A percentile compares a stretch with the other conserved stretches of the same genome.
Evolutionary conservation across 2,329 filamentous ascomycete species (phyloP).

Genomic region (Monosporascus sp.): DNA sequence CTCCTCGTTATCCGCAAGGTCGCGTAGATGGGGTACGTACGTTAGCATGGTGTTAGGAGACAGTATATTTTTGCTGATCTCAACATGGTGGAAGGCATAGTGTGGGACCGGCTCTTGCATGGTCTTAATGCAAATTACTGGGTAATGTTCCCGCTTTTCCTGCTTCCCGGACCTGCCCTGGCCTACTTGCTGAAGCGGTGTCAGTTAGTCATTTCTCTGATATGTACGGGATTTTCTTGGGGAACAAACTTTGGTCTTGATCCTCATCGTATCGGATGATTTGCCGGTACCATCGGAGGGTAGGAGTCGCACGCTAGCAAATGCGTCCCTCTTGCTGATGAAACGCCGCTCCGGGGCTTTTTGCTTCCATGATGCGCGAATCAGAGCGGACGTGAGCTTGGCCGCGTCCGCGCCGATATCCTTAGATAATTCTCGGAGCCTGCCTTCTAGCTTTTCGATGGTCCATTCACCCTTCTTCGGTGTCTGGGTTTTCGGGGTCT

Average conservation of each 20-base stretch:
- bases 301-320: slow-evolving; percentile 36
- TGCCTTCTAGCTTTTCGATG: slow-evolving; percentile 34
- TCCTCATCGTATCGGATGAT: slow-evolving; percentile 37
- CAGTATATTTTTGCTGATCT: slow-evolving; percentile 54
- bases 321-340: slow-evolving; percentile 39
- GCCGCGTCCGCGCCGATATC: slow-evolving; percentile 42
- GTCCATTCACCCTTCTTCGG: slow-evolving; percentile 35
- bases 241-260: slow-evolving; percentile 44
- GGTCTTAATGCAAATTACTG: slow-evolving; percentile 42
- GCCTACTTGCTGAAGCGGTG: slow-evolving; percentile 33
- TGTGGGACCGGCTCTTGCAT: slow-evolving; percentile 48
- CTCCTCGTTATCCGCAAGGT: slow-evolving; percentile 52
- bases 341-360: slow-evolving; percentile 33
- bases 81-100: slow-evolving; percentile 55
- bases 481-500: slow-evolving; percentile 26
- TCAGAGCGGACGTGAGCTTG: slow-evolving; percentile 36
- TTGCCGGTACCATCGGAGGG: slow-evolving; percentile 24
- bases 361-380: slow-evolving; percentile 38
- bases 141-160: slow-evolving; percentile 38
- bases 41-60: slow-evolving; percentile 56
- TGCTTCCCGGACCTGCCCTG: slow-evolving; percentile 32
- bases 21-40: slow-evolving; percentile 54
- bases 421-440: slow-evolving; percentile 33
- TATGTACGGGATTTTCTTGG: neutral
- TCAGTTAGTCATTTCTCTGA: slow-evolving; percentile 2